Base-by-base conservation (phyloP, 2,329 filamentous ascomycete species). In the Aureobasidium sp. region DNA sequence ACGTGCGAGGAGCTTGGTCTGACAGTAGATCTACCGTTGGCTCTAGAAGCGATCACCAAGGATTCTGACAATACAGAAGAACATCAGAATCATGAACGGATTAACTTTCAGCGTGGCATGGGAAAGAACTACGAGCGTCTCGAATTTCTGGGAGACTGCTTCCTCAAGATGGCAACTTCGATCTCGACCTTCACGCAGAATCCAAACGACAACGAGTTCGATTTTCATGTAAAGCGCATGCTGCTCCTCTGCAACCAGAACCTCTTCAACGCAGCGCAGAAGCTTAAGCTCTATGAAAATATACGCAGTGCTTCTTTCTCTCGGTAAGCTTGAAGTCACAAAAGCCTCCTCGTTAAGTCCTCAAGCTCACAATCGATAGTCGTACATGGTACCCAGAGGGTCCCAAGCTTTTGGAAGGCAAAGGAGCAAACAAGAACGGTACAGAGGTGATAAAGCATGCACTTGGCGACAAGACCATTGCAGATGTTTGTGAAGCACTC, bases 161-260 rank as follows among this genome's bases (percentile, higher is more conserved):
- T 97, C 69, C 80, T 99, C 63, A 99, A 99, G 75, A 93, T 97
- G 87, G 90, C 90, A 12, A 97, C 93, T 0, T 93, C 92, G 0
- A 91, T 99, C 59, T 87, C 91, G 0, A 79, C 96, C 0, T 97
- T 89, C 71, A 87, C 88, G 0, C 81, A 86, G 31, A 85, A 89
- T 22, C 90, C 91, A 0, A 83, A 89, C 52, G 85, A 88, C 64
- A 85, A 91, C 66, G 94, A 99, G 70, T 95, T 87, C 53, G 86
- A 90, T 62, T 94, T 90, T 68, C 94, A 99, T 70, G 89, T 96
- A 8, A 87, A 91, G 67, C 87, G 94, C 17, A 97, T 97, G 93
- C 71, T 88, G 22, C 82, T 97, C 68, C 82, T 97, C 17, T 96
- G 91, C 81, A 99, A 99, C 74, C 84, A 87, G 67, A 97, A 96